Conservation (phyloP, 2,329 filamentous ascomycete species). For the Penicillium sp. region DNA sequence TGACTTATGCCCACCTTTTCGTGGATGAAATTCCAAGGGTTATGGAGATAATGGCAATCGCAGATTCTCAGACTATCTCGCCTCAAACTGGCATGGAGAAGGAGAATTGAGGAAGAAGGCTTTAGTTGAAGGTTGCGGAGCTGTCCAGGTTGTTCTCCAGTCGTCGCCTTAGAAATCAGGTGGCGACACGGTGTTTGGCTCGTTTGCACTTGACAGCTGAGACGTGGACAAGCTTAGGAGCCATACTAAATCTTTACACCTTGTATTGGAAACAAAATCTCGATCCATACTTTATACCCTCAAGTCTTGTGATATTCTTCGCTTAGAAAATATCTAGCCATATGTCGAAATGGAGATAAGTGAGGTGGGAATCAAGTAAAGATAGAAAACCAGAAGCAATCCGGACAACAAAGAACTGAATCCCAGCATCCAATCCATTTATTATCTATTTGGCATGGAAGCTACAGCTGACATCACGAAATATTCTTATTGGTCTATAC, state of each 20-base stretch:
- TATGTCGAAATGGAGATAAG: background rate
- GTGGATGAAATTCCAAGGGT: background rate
- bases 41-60: no score
- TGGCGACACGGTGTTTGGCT: conserved; percentile 3
- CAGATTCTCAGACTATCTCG: background rate
- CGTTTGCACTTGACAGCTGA: conserved; percentile 2
- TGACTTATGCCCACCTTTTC: background rate
- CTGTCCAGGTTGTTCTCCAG: conserved; percentile 2
- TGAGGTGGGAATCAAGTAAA: background rate
- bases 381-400: background rate
- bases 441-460: background rate
- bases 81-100: background rate
- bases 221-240: background rate
- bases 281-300: background rate
- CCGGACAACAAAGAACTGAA: background rate
- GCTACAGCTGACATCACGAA: background rate
- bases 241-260: background rate
- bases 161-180: conserved; percentile 14
- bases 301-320: background rate
- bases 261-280: background rate
- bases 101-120: background rate
- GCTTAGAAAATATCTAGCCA: background rate
- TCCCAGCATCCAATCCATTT: background rate
- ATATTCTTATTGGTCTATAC: background rate
- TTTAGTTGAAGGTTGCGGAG: conserved; percentile 4